Percentiles rank a stretch among this genome's conserved stretches.
Conservation (phyloP, 75 land plant genomes). For the Larix kaempferi region DNA sequence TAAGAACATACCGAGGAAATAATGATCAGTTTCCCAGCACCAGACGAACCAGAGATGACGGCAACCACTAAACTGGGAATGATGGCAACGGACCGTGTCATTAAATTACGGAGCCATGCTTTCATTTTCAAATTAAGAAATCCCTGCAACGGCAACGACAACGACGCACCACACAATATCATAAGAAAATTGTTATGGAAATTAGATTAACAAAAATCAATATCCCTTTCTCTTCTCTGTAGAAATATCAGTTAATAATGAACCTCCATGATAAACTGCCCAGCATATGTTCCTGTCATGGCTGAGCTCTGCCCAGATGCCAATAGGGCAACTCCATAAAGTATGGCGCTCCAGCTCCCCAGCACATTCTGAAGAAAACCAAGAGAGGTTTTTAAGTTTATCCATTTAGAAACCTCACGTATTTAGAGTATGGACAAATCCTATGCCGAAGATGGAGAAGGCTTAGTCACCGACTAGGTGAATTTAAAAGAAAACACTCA, state of each 20-base stretch:
- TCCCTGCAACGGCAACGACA: conserved; percentile 36
- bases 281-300: conserved; percentile 87
- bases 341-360: conserved; percentile 47
- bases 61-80: conserved; percentile 81
- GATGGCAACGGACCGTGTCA: conserved; percentile 78
- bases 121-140: conserved; percentile 73
- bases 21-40: conserved; percentile 81
- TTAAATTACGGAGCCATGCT: conserved; percentile 73
- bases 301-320: conserved; percentile 92
- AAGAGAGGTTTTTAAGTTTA: too few relatives aligned
- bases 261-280: conserved; percentile 86
- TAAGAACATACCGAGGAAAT: conserved; percentile 54
- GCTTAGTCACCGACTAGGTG: too few relatives aligned
- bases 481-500: too few relatives aligned
- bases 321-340: conserved; percentile 63
- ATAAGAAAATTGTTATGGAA: too few relatives aligned
- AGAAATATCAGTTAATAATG: too few relatives aligned
- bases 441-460: too few relatives aligned
- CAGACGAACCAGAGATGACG: conserved; percentile 74
- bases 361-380: conserved; percentile 61
- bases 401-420: too few relatives aligned
- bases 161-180: too few relatives aligned
- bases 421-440: too few relatives aligned
- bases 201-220: too few relatives aligned
- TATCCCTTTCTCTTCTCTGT: too few relatives aligned